Base-by-base conservation (phyloP, 164 flowering plant species). In the Macadamia integrifolia region DNA sequence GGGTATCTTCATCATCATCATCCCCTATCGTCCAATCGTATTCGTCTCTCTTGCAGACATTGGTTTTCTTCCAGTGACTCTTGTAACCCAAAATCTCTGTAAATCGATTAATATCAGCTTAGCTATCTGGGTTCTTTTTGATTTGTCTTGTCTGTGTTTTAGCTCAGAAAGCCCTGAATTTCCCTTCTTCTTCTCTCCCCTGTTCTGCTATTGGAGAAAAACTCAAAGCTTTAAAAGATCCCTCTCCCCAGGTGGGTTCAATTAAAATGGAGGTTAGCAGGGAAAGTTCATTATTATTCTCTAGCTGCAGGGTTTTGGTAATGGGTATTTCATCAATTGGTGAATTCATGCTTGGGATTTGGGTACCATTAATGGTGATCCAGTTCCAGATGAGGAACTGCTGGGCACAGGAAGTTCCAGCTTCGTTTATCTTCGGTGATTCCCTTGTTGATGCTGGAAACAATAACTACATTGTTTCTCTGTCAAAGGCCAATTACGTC, bases 381-480 rank as follows among this genome's bases (percentile, higher is more conserved):
- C 67, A 67, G 8, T 17, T 56, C 18, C 30, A 30, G 60, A 29
- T 68, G 49, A 70, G 67, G 18, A 11, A 31, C 14, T 77, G 81
- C 61, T 68, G 62, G 32, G 79, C 72, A 13, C 32, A 68, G 2
- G 57, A 42, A 12, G 11, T 73, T 64, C 83, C 89, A n/a, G 86
- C 91, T 8, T 77, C 68, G 60, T 92, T 85, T 74, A 77, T 89
- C 1, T 88, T 92, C 52, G 97, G 97, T 9, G 96, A 92, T 75
- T 92, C 97, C 0, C 66, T 90, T 71, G 89, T 88, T 65, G 97
- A 92, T 66, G 84, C 56, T 0, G 96, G 97, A 59, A 92, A 92
- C 80, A 92, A 92, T 70, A 86, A 92, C 79, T 92, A 87, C 79
- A 80, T 90, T 58, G 55, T 63, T 6, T 70, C 93, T 23, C 76